Percentiles rank a stretch among this genome's conserved stretches.
These are phyloP conservation scores for Claviceps sorghi DNA, from an alignment of 2,329 filamentous ascomycete genomes.

Conservation along the genomic window DNA sequence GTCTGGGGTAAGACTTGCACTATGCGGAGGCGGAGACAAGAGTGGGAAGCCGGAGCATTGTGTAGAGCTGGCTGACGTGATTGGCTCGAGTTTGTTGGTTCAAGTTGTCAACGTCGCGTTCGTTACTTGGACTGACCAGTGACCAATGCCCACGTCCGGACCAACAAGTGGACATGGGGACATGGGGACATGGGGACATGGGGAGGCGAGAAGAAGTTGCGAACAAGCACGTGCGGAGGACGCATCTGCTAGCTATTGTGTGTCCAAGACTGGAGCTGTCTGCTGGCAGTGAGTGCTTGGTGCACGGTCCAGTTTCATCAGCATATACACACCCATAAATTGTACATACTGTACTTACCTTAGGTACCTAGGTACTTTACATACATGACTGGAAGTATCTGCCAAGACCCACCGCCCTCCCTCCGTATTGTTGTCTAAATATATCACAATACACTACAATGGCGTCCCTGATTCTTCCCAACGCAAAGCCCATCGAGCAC, in stretches of 20 bases:
- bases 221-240: background rate
- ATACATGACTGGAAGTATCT: no score
- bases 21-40: background rate
- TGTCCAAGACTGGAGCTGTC: background rate
- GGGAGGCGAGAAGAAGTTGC: no score
- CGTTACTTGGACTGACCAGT: background rate
- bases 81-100: background rate
- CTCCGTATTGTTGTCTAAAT: constrained; percentile 1
- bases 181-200: no score
- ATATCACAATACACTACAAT: background rate
- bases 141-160: background rate
- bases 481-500: background rate
- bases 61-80: background rate
- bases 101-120: no score
- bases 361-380: no score
- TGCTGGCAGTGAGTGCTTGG: background rate
- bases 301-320: background rate
- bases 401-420: background rate
- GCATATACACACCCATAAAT: no score
- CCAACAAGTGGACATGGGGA: background rate
- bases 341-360: no score
- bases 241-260: background rate
- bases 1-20: background rate
- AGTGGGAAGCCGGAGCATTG: background rate
- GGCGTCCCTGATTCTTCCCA: background rate